A percentile compares a stretch with the other conserved stretches of the same genome.
These are phyloP conservation scores for Rhynchospora pubera DNA, from an alignment of 176 grass and related monocot species.

Conservation along the genomic window DNA sequence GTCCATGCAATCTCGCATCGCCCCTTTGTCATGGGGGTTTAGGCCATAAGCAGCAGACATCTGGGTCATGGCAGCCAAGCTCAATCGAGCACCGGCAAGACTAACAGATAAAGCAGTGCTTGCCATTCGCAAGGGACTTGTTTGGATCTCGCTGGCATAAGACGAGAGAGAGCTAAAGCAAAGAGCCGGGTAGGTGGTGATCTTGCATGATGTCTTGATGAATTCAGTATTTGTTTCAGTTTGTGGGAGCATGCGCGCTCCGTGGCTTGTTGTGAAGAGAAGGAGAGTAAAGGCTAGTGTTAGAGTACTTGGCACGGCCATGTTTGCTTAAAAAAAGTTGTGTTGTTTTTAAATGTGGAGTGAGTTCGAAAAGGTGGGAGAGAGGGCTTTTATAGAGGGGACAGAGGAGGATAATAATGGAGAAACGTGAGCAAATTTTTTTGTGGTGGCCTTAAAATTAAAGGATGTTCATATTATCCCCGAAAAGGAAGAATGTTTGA, in stretches of 20 bases:
- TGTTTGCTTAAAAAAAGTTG: neutral
- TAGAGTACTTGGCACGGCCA: neutral
- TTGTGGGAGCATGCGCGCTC: neutral
- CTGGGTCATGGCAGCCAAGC: neutral
- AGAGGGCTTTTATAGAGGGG: neutral
- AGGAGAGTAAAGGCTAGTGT: neutral
- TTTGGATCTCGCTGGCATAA: slow-evolving; percentile 19
- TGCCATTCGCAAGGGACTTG: slow-evolving; percentile 9
- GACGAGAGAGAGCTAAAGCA: slow-evolving; percentile 26
- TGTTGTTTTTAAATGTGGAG: neutral
- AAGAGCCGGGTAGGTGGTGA: slow-evolving; percentile 22
- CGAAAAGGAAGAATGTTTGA: no score
- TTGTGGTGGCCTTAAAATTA: neutral
- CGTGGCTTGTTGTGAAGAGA: neutral
- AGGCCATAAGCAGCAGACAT: neutral
- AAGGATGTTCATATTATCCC: neutral
- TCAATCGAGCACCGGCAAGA: neutral
- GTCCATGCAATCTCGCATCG: slow-evolving; percentile 52
- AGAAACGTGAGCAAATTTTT: neutral
- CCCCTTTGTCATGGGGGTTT: slow-evolving; percentile 26
- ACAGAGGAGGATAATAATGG: neutral
- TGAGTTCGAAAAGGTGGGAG: neutral
- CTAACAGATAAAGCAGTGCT: slow-evolving; percentile 24
- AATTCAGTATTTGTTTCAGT: slow-evolving; percentile 5
- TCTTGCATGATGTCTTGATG: slow-evolving; percentile 21